Evolutionary conservation across 1,139 yeast genomes (phyloP).

Genomic region (Candida labiduridarum): DNA sequence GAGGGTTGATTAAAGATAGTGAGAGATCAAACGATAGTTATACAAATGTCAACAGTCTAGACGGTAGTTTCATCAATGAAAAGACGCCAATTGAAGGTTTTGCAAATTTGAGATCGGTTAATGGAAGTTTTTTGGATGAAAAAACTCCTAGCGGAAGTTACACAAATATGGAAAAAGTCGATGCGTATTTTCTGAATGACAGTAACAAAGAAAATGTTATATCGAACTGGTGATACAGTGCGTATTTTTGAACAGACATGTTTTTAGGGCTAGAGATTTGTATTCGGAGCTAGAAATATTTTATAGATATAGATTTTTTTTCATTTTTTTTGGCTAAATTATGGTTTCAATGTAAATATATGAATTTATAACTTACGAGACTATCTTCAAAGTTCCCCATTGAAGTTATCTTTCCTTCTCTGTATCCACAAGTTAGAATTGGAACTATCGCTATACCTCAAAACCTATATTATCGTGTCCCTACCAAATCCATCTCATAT

Average conservation of each 20-base stretch:
- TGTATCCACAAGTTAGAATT: too few species aligned
- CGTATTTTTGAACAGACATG: not conserved
- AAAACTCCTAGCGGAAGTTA: constrained; percentile 1
- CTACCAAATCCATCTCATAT: not conserved
- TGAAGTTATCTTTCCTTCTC: too few species aligned
- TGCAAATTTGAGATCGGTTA: not conserved
- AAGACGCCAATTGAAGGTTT: not conserved
- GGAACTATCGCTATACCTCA: too few species aligned
- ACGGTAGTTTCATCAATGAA: not conserved
- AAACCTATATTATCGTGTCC: not conserved
- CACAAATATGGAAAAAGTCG: not conserved
- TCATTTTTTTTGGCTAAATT: not conserved
- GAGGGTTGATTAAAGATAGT: not conserved
- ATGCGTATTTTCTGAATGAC: not conserved
- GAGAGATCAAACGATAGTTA: not conserved
- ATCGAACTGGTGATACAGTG: not conserved
- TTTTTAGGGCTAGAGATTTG: not conserved
- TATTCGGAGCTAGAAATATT: not conserved
- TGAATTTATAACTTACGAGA: too few species aligned
- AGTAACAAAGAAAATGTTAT: not conserved
- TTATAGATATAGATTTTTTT: not conserved
- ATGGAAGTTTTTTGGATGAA: not conserved
- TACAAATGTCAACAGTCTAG: not conserved
- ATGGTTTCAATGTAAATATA: not conserved
- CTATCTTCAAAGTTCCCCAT: too few species aligned